Conservation (phyloP, 345 rosid species). For the Salix koriyanagi region DNA sequence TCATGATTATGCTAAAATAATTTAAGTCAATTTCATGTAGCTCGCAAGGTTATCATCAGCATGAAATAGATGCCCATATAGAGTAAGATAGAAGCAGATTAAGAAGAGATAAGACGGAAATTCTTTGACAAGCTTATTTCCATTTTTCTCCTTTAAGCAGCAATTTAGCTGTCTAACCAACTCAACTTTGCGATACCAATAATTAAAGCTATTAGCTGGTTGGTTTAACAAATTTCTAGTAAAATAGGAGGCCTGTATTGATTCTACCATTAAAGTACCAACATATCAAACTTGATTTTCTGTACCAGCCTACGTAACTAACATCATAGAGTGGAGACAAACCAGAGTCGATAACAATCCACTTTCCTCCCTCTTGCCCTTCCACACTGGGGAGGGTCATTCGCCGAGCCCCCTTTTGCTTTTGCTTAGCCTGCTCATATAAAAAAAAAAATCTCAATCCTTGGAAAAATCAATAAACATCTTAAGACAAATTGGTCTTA, state of each 20-base stretch:
- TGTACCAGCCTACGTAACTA: neutral
- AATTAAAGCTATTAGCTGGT: neutral
- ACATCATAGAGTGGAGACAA: constrained; percentile 13
- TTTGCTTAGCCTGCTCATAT: constrained; percentile 69
- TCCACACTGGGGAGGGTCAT: constrained; percentile 60
- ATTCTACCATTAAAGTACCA: neutral
- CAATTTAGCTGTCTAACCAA: neutral
- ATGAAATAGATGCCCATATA: neutral
- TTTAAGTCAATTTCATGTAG: neutral
- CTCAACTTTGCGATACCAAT: neutral
- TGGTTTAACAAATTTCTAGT: neutral
- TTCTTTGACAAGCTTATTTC: neutral
- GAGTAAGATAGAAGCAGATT: neutral
- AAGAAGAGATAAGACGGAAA: neutral
- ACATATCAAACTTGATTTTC: neutral
- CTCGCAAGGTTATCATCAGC: neutral
- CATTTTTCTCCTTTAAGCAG: neutral
- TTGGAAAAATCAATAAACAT: neutral
- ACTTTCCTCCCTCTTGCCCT: constrained; percentile 70
- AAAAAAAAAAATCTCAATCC: neutral
- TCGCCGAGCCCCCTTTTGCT: constrained; percentile 65
- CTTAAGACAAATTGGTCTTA: neutral
- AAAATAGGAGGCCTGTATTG: too few species aligned
- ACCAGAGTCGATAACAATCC: constrained; percentile 89
- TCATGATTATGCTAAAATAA: neutral